Conservation (phyloP, 2,329 filamentous ascomycete genomes). For the Fusarium buharicum region DNA sequence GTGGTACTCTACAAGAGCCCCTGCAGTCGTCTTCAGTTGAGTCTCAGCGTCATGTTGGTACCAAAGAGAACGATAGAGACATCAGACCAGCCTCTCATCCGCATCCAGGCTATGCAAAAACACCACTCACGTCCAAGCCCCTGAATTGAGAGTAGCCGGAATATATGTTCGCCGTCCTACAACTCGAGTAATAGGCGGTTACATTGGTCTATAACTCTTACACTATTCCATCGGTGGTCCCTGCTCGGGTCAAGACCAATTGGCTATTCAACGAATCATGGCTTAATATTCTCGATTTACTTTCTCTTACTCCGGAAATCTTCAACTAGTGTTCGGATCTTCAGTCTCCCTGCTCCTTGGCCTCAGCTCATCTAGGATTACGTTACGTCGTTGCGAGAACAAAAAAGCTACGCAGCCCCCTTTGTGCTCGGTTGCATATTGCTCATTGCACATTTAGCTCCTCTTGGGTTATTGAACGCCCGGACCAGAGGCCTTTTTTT, state of each 20-base stretch:
- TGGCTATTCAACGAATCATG: constrained; percentile 17
- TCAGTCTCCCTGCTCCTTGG: constrained; percentile 6
- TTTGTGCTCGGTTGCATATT: constrained; percentile 5
- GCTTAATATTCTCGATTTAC: constrained; percentile 16
- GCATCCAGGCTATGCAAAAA: constrained; percentile 20
- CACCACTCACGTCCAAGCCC: constrained; percentile 23
- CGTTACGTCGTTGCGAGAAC: neutral
- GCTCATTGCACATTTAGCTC: neutral
- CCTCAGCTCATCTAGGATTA: constrained; percentile 17
- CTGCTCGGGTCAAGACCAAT: constrained; percentile 18
- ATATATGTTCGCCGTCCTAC: constrained; percentile 17
- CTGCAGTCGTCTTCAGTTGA: constrained; percentile 5
- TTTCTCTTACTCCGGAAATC: constrained; percentile 5
- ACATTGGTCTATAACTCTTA: constrained; percentile 25
- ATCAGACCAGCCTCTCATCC: constrained; percentile 6
- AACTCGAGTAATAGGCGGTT: constrained; percentile 16
- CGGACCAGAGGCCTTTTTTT: constrained; percentile 1
- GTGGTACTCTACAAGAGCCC: constrained; percentile 9
- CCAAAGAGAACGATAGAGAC: constrained; percentile 1
- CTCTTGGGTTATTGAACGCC: neutral
- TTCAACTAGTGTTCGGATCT: constrained; percentile 19
- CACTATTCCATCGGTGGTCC: constrained; percentile 25
- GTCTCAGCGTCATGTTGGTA: neutral
- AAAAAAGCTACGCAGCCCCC: neutral
- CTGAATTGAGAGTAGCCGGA: constrained; percentile 15